A percentile compares a stretch with the other conserved stretches of the same genome.
Conservation (phyloP, 1,139 yeast genomes). For the Geotrichum carabidarum region DNA sequence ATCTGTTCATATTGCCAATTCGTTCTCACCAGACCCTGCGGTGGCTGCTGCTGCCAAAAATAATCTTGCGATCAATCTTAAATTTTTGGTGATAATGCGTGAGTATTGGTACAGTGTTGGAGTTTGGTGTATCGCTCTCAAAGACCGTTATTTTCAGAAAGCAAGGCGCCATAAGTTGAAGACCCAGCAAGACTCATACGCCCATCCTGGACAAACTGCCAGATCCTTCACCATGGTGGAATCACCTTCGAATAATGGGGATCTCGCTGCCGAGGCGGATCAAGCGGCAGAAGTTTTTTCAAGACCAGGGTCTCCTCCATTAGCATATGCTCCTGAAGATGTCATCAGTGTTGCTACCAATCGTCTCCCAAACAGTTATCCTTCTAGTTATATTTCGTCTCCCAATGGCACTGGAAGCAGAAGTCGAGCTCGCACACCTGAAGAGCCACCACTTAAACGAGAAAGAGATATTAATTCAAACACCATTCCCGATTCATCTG, state of each 20-base stretch:
- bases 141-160: slow-evolving; percentile 32
- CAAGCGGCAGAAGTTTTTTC: slow-evolving; percentile 23
- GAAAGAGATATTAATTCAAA: not conserved
- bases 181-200: slow-evolving; percentile 4
- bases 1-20: slow-evolving; percentile 37
- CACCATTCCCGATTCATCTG: not conserved
- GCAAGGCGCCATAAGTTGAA: slow-evolving; percentile 18
- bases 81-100: slow-evolving; percentile 33
- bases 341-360: slow-evolving; percentile 22
- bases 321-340: slow-evolving; percentile 28
- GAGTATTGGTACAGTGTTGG: slow-evolving; percentile 39
- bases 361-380: not conserved
- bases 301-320: slow-evolving; percentile 29
- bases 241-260: not conserved
- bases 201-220: not conserved
- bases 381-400: slow-evolving; percentile 1
- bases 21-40: slow-evolving; percentile 33
- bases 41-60: slow-evolving; percentile 35
- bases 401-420: not conserved
- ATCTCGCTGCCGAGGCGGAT: not conserved
- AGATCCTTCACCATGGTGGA: not conserved
- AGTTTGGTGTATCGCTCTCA: slow-evolving; percentile 38
- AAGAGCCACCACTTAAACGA: not conserved
- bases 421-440: no score
- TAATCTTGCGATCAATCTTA: slow-evolving; percentile 35